These are phyloP conservation scores for Pugionium cornutum DNA, from an alignment of 345 rosid genomes.

Conservation along the genomic window DNA sequence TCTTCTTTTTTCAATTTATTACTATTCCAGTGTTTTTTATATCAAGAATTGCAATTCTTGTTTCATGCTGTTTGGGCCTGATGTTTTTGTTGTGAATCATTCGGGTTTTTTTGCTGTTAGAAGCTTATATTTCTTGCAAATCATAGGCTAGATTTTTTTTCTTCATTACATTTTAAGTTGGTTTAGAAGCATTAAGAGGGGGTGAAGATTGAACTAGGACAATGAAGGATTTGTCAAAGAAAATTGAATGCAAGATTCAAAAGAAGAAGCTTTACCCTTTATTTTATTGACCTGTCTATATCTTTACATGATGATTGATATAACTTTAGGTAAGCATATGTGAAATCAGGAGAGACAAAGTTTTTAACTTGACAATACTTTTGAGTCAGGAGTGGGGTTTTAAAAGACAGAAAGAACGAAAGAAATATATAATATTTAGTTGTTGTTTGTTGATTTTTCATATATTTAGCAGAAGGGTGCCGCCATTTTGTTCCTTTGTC, in stretches of 20 bases:
- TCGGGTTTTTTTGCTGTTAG: neutral
- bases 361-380: conserved; percentile 34
- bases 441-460: conserved; percentile 30
- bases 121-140: too few species aligned
- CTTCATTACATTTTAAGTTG: conserved; percentile 1
- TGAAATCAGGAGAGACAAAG: conserved; percentile 25
- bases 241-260: conserved; percentile 43
- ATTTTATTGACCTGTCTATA: conserved; percentile 35
- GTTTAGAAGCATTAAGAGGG: conserved; percentile 6
- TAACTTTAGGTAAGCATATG: conserved; percentile 24
- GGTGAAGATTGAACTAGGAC: conserved; percentile 21
- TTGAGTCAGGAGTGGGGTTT: conserved; percentile 24
- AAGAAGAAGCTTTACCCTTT: conserved; percentile 34
- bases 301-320: conserved; percentile 53
- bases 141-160: too few species aligned
- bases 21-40: conserved; percentile 6
- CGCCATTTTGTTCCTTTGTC: conserved; percentile 83
- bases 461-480: conserved; percentile 49
- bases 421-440: neutral
- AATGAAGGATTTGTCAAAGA: conserved; percentile 21
- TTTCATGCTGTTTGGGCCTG: neutral
- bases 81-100: conserved; percentile 2
- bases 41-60: conserved; percentile 12
- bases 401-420: neutral
- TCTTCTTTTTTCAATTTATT: neutral